Evolutionary conservation across 192 early-diverging fungal species (phyloP).

Genomic region (Coemansia erecta): DNA sequence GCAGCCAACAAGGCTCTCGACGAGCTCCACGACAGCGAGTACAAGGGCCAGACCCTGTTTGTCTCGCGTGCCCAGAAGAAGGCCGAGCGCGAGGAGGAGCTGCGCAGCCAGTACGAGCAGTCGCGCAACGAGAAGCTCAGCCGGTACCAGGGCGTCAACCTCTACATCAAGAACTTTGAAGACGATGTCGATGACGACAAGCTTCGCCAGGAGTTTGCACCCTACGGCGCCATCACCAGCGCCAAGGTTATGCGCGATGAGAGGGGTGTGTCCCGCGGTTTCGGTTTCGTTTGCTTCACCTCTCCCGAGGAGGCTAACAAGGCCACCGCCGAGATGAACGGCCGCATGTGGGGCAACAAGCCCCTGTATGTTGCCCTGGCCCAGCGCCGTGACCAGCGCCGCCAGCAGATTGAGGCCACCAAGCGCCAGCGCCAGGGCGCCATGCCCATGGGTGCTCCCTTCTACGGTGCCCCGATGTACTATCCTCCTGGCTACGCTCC

Average conservation of each 20-base stretch:
- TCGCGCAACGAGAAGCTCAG: conserved; percentile 91
- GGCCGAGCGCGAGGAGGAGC: conserved; percentile 94
- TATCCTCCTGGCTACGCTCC: conserved; percentile 58
- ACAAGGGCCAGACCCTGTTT: conserved; percentile 87
- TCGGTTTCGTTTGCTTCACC: conserved; percentile 99
- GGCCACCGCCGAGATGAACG: conserved; percentile 99
- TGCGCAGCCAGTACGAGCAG: conserved; percentile 93
- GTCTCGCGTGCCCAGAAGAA: conserved; percentile 99
- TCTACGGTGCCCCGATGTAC: conserved; percentile 62
- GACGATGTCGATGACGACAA: conserved; percentile 95
- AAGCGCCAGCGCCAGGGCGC: conserved; percentile 77
- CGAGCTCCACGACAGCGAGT: conserved; percentile 90
- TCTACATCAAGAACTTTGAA: conserved; percentile 99
- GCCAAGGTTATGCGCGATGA: conserved; percentile 99
- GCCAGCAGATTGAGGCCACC: conserved; percentile 94
- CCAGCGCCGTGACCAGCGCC: conserved; percentile 96
- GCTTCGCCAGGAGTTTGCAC: conserved; percentile 93
- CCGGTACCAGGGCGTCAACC: conserved; percentile 99
- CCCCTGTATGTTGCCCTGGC: conserved; percentile 98
- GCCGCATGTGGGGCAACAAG: conserved; percentile 89
- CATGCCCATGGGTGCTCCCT: conserved; percentile 42
- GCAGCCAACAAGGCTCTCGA: conserved; percentile 84
- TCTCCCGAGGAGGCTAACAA: conserved; percentile 97
- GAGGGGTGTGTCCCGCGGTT: conserved; percentile 81
- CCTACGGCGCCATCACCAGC: conserved; percentile 93